These are phyloP conservation scores for Gnaphalium uliginosum DNA, from an alignment of 129 eudicot species.

Conservation along the genomic window DNA sequence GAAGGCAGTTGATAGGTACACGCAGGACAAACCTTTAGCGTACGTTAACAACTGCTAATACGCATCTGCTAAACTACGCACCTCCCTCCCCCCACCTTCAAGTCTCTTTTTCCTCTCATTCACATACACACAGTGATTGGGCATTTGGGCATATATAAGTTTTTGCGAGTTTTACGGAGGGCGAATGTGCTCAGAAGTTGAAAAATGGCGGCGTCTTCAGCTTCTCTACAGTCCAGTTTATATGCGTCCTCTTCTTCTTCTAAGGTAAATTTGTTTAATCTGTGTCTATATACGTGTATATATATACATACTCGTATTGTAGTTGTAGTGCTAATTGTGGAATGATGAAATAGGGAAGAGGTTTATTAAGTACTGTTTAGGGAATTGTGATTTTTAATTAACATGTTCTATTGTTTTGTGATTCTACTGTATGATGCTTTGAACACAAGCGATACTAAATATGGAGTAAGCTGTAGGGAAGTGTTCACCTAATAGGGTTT, in stretches of 20 bases:
- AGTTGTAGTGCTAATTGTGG: conserved; percentile 3
- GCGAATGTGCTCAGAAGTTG: conserved; percentile 44
- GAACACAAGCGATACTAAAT: conserved; percentile 12
- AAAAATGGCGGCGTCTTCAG: conserved; percentile 44
- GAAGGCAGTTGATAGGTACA: background rate
- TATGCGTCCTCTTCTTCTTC: conserved; percentile 28
- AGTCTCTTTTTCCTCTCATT: conserved; percentile 28
- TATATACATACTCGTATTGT: background rate
- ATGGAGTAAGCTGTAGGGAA: background rate
- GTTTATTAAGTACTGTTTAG: background rate
- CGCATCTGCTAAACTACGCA: conserved; percentile 19
- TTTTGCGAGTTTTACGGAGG: background rate
- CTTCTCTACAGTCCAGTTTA: conserved; percentile 36
- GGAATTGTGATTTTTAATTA: background rate
- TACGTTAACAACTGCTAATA: conserved; percentile 12
- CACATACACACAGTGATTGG: conserved; percentile 1
- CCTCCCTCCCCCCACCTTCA: conserved; percentile 33
- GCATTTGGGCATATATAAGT: background rate
- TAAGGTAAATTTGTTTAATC: conserved; percentile 32
- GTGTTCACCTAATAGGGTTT: too few species aligned
- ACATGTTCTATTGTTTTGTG: background rate
- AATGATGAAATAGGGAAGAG: background rate
- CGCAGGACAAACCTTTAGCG: conserved; percentile 20
- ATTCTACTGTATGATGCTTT: conserved; percentile 6
- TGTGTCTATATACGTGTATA: background rate